Base-by-base conservation (phyloP, 1,284 basidiomycete species). In the Austroboletus niveus region DNA sequence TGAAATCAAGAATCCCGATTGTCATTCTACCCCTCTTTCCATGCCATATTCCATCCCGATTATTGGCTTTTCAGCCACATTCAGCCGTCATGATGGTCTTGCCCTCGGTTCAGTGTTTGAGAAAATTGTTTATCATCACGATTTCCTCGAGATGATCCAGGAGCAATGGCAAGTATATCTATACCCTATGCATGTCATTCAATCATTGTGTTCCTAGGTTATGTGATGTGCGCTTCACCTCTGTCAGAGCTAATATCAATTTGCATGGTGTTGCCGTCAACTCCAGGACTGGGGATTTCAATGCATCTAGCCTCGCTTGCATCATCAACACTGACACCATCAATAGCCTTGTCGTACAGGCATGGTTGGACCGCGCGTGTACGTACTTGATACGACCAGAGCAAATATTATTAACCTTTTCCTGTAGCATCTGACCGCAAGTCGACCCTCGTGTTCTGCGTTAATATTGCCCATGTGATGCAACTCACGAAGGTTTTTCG, bases 21-120 rank as follows among this genome's bases (percentile, higher is more conserved):
- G 64, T 27, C 55, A 66, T 29, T 69, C 74, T 31, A 47, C 63
- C 24, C 61, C 72, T 44, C 71, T 75, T 15, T 50, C 54, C 9
- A 56, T 73, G 27, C 58, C 69, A n/a, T 75, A 81, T 55, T 69
- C 73, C 22, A 81, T 95, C 17, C 94, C 95, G 4, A 85, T 98
- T 54, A 79, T 99, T 48, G 96, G 95, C 0, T 98, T 99, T 69
- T 94, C 92, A 36, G 95, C 96, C 1, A 99, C 96, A 0, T 97
- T 98, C 72, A 87, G 85, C 57, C 80, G 96, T 22, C 92, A 96
- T 63, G 95, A 99, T 64, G 91, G 94, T 9, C 75, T 96, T 3
- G 91, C 94, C 0, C 79, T 99, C 8, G 86, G 92, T 3, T 87
- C 87, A 1, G 88, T 96, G 0, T 98, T 96, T 60, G 84, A 98